These are phyloP conservation scores for Dioszegia crocea DNA, from an alignment of 768 basidiomycete species.

Conservation along the genomic window DNA sequence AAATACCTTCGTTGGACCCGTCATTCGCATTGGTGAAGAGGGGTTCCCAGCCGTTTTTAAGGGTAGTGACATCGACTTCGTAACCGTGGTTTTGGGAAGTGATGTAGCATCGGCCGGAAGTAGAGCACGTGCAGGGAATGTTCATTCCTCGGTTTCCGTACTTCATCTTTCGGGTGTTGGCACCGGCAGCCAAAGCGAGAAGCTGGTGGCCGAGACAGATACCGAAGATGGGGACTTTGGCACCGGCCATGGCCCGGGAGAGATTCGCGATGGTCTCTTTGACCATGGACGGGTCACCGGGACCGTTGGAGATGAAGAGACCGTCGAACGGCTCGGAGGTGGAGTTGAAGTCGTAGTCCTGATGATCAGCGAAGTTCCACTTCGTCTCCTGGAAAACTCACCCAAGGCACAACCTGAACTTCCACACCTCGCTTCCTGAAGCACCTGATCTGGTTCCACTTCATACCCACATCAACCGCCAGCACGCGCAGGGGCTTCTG, in stretches of 20 bases:
- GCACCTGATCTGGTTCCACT: constrained; percentile 98
- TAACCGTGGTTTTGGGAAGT: constrained; percentile 99
- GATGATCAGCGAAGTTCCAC: not conserved
- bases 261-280: constrained; percentile 67
- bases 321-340: constrained; percentile 81
- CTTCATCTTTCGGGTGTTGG: constrained; percentile 96
- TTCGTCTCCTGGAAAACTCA: constrained; percentile 34
- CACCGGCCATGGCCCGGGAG: constrained; percentile 58
- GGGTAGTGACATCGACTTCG: constrained; percentile 76
- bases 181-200: constrained; percentile 89
- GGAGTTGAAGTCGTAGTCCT: constrained; percentile 75
- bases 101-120: constrained; percentile 96
- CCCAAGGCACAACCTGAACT: constrained; percentile 95
- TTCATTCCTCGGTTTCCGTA: constrained; percentile 99
- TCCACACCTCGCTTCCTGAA: constrained; percentile 88
- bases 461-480: constrained; percentile 98
- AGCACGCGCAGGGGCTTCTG: constrained; percentile 78
- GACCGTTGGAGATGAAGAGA: constrained; percentile 94
- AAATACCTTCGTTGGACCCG: constrained; percentile 94
- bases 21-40: constrained; percentile 96
- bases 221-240: constrained; percentile 79
- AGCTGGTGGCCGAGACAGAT: constrained; percentile 98
- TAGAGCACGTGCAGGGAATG: constrained; percentile 89
- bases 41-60: constrained; percentile 84
- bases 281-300: constrained; percentile 89